Evolutionary conservation across 140 eudicot genomes (phyloP), one percentile per base, ranked within the genome.

Genomic region (Senecio squalidus): DNA sequence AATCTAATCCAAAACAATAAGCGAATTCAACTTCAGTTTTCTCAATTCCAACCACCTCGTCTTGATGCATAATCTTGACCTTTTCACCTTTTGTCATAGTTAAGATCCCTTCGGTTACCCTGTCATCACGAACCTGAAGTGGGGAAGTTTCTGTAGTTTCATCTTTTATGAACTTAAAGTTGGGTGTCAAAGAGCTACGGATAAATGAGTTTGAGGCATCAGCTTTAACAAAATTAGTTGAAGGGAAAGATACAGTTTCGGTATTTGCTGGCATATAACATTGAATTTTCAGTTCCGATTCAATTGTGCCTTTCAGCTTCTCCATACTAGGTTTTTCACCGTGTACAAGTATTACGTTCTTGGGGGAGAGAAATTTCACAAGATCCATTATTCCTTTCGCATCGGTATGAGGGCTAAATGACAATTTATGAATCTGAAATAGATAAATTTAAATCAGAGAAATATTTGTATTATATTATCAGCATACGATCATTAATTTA

Each of bases 311-410:
- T 73, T 79, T 80, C 10, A 91, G 83, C 10, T 43, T 4, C 43
- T 67, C 85, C 91, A 91, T 91, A 33, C 75, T 83, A 8, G 85
- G 94, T 64, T 83, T 84, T 64, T 91, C 96, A 14, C 94, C 98
- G 30, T 91, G 98, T 40, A 86, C 92, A 28, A 91, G 96, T 5
- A 91, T 67, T 58, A 86, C 92, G 26, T 86, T 64, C 73, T 86
- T 91, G n/a, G 98, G 98, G 15, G 80, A 76, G 17, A 91, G 92
- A 81, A 91, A 91, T 18, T 73, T 86, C 21, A 91, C 79, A 25
- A 91, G 92, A 77, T 86, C 98, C 94, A 86, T 83, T n/a, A 91
- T 91, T 58, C 98, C 98, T 68, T 83, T 91, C 49, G 88, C 83
- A 67, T 91, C 98, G 0, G 98, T 91, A 68, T 91, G 98, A 23